These are phyloP conservation scores for Citrullus colocynthis DNA, from an alignment of 306 rosid genomes.

Conservation along the genomic window DNA sequence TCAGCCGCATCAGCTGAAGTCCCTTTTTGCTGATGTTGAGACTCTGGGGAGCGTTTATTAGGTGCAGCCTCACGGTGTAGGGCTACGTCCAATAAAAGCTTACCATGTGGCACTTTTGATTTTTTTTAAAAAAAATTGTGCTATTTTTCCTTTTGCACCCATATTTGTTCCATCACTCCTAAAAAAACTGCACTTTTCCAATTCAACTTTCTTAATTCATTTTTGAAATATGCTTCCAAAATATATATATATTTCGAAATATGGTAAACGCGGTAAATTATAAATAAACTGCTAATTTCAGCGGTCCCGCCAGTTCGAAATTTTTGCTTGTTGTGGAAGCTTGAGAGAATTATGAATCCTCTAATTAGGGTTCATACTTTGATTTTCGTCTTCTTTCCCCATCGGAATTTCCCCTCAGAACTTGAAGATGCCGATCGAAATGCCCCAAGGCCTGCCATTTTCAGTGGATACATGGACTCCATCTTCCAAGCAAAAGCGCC, in stretches of 20 bases:
- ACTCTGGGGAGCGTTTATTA: too few species aligned
- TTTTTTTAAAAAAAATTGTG: too few species aligned
- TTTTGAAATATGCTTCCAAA: too few species aligned
- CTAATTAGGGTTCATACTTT: background rate
- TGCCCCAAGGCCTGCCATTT: constrained; percentile 71
- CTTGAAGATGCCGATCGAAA: constrained; percentile 50
- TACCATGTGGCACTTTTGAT: too few species aligned
- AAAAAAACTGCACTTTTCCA: too few species aligned
- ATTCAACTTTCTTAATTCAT: too few species aligned
- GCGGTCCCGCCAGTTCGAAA: background rate
- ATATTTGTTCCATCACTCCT: too few species aligned
- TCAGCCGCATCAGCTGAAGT: too few species aligned
- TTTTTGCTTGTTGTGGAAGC: background rate
- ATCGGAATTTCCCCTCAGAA: background rate
- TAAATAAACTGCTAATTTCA: background rate
- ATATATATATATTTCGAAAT: background rate
- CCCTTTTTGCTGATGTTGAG: too few species aligned
- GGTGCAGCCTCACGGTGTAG: too few species aligned
- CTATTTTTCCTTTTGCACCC: too few species aligned
- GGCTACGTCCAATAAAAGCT: too few species aligned
- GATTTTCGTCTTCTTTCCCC: background rate
- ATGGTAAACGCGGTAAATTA: background rate
- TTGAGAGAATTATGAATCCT: background rate
- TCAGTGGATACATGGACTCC: constrained; percentile 72
- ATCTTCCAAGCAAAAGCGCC: constrained; percentile 37